phyloP scores from a whole-genome alignment of 2,329 filamentous ascomycete genomes.

The Cladosporium sp. region DNA sequence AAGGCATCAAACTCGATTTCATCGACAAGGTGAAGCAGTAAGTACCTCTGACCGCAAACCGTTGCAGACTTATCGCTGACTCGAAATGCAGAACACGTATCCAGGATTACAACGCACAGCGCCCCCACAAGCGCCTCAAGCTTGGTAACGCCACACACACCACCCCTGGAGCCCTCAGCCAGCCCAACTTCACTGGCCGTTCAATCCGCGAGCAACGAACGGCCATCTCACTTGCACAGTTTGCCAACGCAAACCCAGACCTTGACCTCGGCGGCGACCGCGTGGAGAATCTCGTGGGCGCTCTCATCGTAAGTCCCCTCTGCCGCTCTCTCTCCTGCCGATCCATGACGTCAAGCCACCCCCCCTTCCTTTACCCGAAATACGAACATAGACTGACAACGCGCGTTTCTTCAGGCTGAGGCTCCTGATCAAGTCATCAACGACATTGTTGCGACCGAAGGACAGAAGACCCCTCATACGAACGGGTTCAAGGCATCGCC shows the following conservation, averaged over 20 bases:
- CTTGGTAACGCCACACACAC: constrained; percentile 18
- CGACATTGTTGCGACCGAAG: constrained; percentile 32
- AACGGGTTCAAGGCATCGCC: constrained; percentile 7
- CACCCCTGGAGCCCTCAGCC: constrained; percentile 21
- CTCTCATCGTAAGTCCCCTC: constrained; percentile 56
- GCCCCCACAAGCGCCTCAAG: constrained; percentile 9
- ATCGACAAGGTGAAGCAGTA: constrained; percentile 57
- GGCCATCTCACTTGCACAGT: constrained; percentile 59
- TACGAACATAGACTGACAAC: constrained; percentile 13
- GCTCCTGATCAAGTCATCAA: constrained; percentile 40
- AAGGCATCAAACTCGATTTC: constrained; percentile 52
- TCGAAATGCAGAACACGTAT: constrained; percentile 18
- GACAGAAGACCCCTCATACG: neutral
- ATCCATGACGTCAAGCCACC: constrained; percentile 10
- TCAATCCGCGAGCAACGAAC: constrained; percentile 62
- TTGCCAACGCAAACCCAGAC: constrained; percentile 50
- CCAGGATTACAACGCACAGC: constrained; percentile 16
- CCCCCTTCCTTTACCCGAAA: neutral
- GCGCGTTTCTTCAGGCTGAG: constrained; percentile 33
- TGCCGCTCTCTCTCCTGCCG: constrained; percentile 16
- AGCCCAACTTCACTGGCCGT: constrained; percentile 40
- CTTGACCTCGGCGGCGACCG: constrained; percentile 46
- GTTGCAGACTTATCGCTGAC: constrained; percentile 12
- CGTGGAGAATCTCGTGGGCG: constrained; percentile 51
- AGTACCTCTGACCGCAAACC: constrained; percentile 9